Percentiles rank a stretch among this genome's conserved stretches.
phyloP scores from a whole-genome alignment of 768 basidiomycete genomes.

The Leccinum uliginosum region DNA sequence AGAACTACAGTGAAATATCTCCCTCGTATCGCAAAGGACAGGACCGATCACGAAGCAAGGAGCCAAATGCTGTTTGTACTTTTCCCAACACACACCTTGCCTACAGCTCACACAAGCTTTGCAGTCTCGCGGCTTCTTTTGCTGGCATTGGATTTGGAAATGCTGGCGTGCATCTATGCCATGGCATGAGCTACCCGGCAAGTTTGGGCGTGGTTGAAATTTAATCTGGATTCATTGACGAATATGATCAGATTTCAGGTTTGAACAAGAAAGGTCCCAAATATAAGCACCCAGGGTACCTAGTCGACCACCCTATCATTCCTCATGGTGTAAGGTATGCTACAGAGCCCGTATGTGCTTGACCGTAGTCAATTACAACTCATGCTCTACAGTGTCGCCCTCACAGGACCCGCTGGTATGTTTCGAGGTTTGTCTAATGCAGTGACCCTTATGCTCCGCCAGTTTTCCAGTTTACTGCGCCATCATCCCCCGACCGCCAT shows the following conservation, averaged over 20 bases:
- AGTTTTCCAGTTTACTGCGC: constrained; percentile 96
- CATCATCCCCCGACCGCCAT: constrained; percentile 88
- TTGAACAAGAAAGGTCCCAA: constrained; percentile 93
- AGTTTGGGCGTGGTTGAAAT: constrained; percentile 16
- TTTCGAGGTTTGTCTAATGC: constrained; percentile 6
- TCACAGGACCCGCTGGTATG: constrained; percentile 81
- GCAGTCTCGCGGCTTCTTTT: constrained; percentile 84
- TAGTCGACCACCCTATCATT: constrained; percentile 82
- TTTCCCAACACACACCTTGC: not conserved
- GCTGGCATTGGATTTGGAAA: constrained; percentile 96
- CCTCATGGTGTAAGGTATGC: constrained; percentile 81
- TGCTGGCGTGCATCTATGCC: constrained; percentile 87
- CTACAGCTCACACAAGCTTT: not conserved
- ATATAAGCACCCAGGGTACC: constrained; percentile 89
- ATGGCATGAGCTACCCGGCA: constrained; percentile 87
- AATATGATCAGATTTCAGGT: constrained; percentile 67
- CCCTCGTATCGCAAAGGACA: constrained; percentile 79
- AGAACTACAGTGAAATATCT: constrained; percentile 84
- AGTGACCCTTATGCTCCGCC: not conserved
- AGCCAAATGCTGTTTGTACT: constrained; percentile 80
- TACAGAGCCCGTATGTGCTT: not conserved
- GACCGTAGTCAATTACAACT: not conserved
- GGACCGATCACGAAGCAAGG: constrained; percentile 76
- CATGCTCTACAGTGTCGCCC: constrained; percentile 56
- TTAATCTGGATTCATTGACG: not conserved